phyloP scores from a whole-genome alignment of 2,329 filamentous ascomycete species.

The Phyllosticta citribraziliensis region DNA sequence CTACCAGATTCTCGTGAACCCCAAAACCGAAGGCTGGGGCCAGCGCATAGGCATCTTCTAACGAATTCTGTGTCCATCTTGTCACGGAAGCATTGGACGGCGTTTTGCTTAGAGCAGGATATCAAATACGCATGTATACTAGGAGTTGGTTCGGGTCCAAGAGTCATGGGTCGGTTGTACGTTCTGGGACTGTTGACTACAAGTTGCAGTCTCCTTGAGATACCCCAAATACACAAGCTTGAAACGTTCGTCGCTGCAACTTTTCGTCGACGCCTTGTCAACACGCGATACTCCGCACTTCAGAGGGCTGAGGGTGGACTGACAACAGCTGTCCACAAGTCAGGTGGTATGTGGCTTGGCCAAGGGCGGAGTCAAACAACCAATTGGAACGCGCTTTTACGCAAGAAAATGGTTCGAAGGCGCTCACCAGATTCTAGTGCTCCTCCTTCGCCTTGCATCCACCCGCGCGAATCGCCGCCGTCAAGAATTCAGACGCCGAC shows the following conservation, averaged over 20 bases:
- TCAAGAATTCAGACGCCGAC: background rate
- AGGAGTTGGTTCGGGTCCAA: constrained; percentile 4
- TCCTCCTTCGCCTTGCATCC: background rate
- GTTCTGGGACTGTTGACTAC: constrained; percentile 2
- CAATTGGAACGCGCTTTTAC: background rate
- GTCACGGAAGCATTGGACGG: constrained; percentile 1
- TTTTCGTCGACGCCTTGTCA: background rate
- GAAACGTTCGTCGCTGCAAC: background rate
- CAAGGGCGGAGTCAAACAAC: background rate
- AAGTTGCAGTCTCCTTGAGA: constrained; percentile 9
- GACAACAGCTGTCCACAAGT: background rate
- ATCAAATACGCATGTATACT: constrained; percentile 3
- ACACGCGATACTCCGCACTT: background rate
- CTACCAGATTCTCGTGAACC: constrained; percentile 84
- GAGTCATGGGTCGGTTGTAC: background rate
- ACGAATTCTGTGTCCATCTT: background rate
- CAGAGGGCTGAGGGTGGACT: background rate
- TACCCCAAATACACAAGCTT: constrained; percentile 9
- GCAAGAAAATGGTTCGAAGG: background rate
- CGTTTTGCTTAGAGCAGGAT: constrained; percentile 6
- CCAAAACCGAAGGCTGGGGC: constrained; percentile 69
- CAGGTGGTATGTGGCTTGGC: background rate
- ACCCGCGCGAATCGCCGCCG: background rate
- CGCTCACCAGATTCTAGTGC: background rate
- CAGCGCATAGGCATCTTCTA: constrained; percentile 65